Evolutionary conservation across 768 basidiomycete genomes (phyloP), one percentile per base, ranked within the genome.

Genomic region (Tricholoma flavovirens): DNA sequence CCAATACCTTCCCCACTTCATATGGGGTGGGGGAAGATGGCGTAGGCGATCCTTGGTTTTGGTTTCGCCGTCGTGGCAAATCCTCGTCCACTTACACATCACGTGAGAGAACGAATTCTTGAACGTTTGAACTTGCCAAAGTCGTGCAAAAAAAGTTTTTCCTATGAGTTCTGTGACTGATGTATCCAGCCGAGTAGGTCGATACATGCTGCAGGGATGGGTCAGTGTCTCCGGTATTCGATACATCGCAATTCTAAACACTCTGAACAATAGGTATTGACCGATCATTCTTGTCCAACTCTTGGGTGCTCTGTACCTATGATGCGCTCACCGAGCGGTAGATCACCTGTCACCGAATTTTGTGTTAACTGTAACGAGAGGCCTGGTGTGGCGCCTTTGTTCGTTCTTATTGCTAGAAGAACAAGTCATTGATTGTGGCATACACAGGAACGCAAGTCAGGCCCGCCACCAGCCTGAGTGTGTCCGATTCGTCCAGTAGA

Each of bases 141-240:
- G n/a, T n/a, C n/a, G n/a, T n/a, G n/a, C n/a, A n/a, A n/a, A n/a
- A 26, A 26, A 40, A 5, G 19, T 56, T 26, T 17, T 9, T 46
- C 7, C 53, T 26, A 86, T 86, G 84, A 72, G 73, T 36, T 76
- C 72, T 24, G 70, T 83, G 42, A 68, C 75, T 38, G 79, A 86
- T 62, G 77, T 87, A 9, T 82, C 88, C n/a, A 70, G 71, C 56
- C 78, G 72, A 36, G 76, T 91, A 14, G 87, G 87, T 4, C 80
- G 85, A 59, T 86, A 81, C 58, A 83, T 92, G 83, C 72, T 90
- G 60, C 83, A 81, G 68, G 89, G 89, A 61, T 90, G 88, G 88
- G 88, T 88, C 56, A 57, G 75, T 65, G 6, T 33, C 22, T 6
- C 24, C 29, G 9, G 14, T 5, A 40, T 46, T 46, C 38, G 14